These are phyloP conservation scores for Pseudonectria foliicola DNA, from an alignment of 2,329 filamentous ascomycete genomes.

Conservation along the genomic window DNA sequence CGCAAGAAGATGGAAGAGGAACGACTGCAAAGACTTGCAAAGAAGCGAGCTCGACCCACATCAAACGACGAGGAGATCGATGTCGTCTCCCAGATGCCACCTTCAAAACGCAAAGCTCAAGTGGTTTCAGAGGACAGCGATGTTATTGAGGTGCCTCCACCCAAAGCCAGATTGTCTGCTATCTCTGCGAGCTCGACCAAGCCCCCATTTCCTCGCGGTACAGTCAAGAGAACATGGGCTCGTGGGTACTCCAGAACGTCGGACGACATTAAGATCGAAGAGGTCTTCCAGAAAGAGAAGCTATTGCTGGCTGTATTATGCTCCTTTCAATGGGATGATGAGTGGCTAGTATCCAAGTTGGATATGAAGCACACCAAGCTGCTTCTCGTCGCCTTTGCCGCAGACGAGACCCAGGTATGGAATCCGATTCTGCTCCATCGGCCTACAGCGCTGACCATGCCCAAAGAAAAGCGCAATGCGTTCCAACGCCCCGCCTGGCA, in stretches of 20 bases:
- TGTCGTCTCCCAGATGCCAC: too few relatives aligned
- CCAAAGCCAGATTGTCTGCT: constrained; percentile 10
- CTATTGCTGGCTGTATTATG: constrained; percentile 75
- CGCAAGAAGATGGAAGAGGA: constrained; percentile 82
- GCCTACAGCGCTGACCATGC: constrained; percentile 2
- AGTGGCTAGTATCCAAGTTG: constrained; percentile 71
- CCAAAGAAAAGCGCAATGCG: constrained; percentile 39
- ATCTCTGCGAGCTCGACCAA: constrained; percentile 19
- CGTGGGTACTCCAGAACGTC: constrained; percentile 50
- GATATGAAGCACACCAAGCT: constrained; percentile 53
- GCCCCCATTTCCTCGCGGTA: constrained; percentile 47
- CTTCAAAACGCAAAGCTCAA: constrained; percentile 4
- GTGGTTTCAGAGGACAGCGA: constrained; percentile 17
- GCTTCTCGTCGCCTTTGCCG: constrained; percentile 51
- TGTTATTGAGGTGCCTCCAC: constrained; percentile 21
- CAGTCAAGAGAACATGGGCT: constrained; percentile 77
- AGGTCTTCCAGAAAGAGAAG: constrained; percentile 67
- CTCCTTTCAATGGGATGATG: constrained; percentile 78
- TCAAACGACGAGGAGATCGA: too few relatives aligned
- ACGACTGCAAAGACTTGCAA: constrained; percentile 62
- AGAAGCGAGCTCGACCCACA: constrained; percentile 30
- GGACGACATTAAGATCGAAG: constrained; percentile 81
- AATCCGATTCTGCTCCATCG: constrained; percentile 4
- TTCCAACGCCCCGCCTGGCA: constrained; percentile 40
- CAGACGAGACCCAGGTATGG: constrained; percentile 44